Percentiles rank a stretch among this genome's conserved stretches.
These are phyloP conservation scores for Phalaenopsis aphrodite DNA, from an alignment of 106 monocot genomes.

Conservation along the genomic window DNA sequence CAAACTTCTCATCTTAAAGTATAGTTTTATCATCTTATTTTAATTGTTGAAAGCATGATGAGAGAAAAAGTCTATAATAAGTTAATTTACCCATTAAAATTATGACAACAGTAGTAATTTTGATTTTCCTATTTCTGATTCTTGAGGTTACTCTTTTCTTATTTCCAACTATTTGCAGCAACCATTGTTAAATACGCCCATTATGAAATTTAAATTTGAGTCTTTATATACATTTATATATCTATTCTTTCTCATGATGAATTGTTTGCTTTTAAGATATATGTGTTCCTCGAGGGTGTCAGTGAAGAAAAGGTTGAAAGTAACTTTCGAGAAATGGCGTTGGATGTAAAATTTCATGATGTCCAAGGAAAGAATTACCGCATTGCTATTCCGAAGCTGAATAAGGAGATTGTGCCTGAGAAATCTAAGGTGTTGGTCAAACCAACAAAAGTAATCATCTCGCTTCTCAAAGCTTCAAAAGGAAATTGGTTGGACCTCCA, in stretches of 20 bases:
- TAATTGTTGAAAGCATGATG: no score
- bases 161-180: no score
- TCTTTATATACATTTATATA: neutral
- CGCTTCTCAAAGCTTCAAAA: constrained; percentile 55
- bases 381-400: constrained; percentile 52
- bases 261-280: constrained; percentile 29
- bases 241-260: neutral
- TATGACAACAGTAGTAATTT: no score
- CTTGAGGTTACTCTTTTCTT: no score
- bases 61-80: no score
- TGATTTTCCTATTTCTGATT: no score
- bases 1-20: no score
- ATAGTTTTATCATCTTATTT: no score
- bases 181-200: no score
- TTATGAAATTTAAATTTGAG: no score
- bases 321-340: constrained; percentile 38
- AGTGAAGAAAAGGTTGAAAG: constrained; percentile 39
- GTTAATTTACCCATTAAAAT: no score
- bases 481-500: constrained; percentile 66
- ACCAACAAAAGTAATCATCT: constrained; percentile 50
- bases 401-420: constrained; percentile 67
- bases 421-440: constrained; percentile 57
- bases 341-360: constrained; percentile 60
- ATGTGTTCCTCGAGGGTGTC: constrained; percentile 59
- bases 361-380: constrained; percentile 70